phyloP scores from a whole-genome alignment of 208 protist genomes.

The Naegleria fowleri region DNA sequence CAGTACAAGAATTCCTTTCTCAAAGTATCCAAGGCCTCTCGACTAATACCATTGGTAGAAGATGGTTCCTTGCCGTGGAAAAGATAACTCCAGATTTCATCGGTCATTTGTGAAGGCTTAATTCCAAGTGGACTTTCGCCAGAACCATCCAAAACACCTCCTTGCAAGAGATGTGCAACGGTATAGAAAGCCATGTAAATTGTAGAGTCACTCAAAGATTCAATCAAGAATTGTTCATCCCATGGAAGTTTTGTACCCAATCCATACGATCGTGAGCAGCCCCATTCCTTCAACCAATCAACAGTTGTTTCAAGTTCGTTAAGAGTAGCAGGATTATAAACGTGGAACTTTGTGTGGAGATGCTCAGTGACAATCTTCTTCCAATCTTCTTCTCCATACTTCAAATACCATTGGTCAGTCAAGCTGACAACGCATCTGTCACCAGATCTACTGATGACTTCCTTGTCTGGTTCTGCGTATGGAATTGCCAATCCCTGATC shows the following conservation, averaged over 20 bases:
- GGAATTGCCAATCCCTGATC: conserved; percentile 63
- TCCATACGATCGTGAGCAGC: conserved; percentile 97
- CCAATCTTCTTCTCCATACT: conserved; percentile 98
- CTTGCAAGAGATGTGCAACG: conserved; percentile 94
- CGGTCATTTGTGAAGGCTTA: conserved; percentile 82
- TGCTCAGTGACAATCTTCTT: conserved; percentile 68
- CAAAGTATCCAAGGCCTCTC: conserved; percentile 63
- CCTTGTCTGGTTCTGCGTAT: conserved; percentile 92
- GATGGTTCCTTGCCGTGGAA: conserved; percentile 68
- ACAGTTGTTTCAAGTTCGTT: conserved; percentile 85
- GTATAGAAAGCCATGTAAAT: conserved; percentile 99
- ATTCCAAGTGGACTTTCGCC: conserved; percentile 59
- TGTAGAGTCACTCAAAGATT: conserved; percentile 99
- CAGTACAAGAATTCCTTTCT: conserved; percentile 95
- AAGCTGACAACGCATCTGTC: conserved; percentile 98
- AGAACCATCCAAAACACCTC: conserved; percentile 50
- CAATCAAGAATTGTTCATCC: conserved; percentile 92
- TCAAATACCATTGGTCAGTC: conserved; percentile 98
- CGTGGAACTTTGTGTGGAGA: conserved; percentile 72
- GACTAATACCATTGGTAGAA: conserved; percentile 56
- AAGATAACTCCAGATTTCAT: conserved; percentile 87
- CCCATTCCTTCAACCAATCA: conserved; percentile 97
- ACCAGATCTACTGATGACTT: conserved; percentile 95
- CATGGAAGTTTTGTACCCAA: conserved; percentile 97
- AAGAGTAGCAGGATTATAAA: conserved; percentile 78